Evolutionary conservation across 2,329 filamentous ascomycete species (phyloP), one percentile per base, ranked within the genome.

Genomic region (Penicillium sp.): DNA sequence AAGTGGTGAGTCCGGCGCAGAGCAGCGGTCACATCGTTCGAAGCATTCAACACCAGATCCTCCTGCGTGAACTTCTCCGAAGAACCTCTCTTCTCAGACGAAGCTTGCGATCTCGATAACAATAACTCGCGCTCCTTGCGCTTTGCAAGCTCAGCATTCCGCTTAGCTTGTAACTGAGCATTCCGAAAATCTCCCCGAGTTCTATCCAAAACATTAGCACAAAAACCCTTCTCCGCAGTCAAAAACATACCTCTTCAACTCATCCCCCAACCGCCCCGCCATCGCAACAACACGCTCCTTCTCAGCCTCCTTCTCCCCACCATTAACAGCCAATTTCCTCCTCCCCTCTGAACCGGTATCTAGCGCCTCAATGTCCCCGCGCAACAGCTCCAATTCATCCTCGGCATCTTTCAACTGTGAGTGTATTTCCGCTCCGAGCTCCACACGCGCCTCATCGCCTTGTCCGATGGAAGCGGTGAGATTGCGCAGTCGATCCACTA

Each of bases 1-100:
- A 96, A 85, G 65, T 91, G 88, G 78, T 98, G 93, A 6, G 94
- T 96, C 63, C 93, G 85, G 63, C 92, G 86, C 56, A 99, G 84
- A 1, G 93, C 91, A 53, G 88, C 83, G 3, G 94, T 98, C 58
- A 98, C 91, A 80, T 96, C 92, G 68, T 85, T 88, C 35, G 91
- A 91, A 0, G 94, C 91, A 64, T 88, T 87, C 15, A 92, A 83
- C 45, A 89, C 85, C 66, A 92, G 84, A 66, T 95, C 89, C 74
- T 91, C 88, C 68, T 92, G 87, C 24, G 88, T 87, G 4, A 89
- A 76, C 45, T 85, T 83, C 65, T 85, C 82, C 28, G 77, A 72
- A 0, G 75, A 70, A 51, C 66, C 64, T 13, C 72, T 73, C 54
- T 70, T 69, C 38, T 73, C 72, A 54, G 72, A 62, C 67, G 59